Conservation (phyloP, 768 basidiomycete genomes). For the Phaffia australis region DNA sequence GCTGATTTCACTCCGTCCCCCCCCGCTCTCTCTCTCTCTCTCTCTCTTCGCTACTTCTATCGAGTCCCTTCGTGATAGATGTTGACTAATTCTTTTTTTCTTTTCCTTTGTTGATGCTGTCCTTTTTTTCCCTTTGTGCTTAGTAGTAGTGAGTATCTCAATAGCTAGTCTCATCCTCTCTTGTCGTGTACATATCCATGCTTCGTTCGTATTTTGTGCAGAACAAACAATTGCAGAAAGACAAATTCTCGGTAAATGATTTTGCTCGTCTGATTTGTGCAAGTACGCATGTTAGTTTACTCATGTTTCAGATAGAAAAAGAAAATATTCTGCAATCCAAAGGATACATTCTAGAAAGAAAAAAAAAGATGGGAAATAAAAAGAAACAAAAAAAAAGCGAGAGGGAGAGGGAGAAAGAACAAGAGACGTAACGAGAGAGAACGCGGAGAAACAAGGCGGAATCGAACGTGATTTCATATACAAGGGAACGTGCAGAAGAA, state of each 20-base stretch:
- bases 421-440: constrained; percentile 2
- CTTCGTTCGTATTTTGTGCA: not conserved
- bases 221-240: too few species aligned
- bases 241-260: not conserved
- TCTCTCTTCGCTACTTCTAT: constrained; percentile 3
- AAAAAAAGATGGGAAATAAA: too few species aligned
- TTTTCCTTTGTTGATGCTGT: not conserved
- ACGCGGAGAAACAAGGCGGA: too few species aligned
- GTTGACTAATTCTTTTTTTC: not conserved
- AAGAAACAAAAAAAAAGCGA: too few species aligned
- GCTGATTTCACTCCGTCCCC: constrained; percentile 46
- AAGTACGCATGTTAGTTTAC: not conserved
- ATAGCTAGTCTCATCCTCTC: not conserved
- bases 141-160: not conserved
- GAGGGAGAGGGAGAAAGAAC: too few species aligned
- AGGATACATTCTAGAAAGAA: too few species aligned
- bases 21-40: constrained; percentile 3
- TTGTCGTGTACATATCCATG: not conserved
- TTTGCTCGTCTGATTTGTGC: not conserved
- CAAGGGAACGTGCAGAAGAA: too few species aligned
- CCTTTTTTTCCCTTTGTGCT: not conserved
- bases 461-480: too few species aligned
- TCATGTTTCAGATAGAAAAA: too few species aligned
- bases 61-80: not conserved
- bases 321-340: too few species aligned